Evolutionary conservation across 2,329 filamentous ascomycete species (phyloP), one percentile per base, ranked within the genome.

Genomic region (Celoporthe dispersa): DNA sequence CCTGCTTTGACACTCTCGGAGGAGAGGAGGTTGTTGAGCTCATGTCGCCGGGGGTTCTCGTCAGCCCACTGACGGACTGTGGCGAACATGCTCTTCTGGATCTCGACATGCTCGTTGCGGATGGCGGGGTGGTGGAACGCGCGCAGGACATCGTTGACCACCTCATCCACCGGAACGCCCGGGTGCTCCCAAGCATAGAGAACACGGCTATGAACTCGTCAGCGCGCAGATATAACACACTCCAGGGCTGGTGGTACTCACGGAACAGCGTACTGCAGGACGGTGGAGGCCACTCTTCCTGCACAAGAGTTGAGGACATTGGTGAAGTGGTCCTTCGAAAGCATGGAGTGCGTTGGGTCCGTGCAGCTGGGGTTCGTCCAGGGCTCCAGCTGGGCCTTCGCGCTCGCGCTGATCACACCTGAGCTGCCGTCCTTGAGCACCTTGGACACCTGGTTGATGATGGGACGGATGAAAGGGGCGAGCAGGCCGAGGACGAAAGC

Each of bases 131-230:
- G 96, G 79, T 99, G 96, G 83, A 98, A 97, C 14, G 93, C 90
- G 33, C 88, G 88, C 62, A 94, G 83, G 55, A 97, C 89, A 74
- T 98, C 95, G 73, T 93, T 85, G 72, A 94, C 85, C 0, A 98
- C 91, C 79, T 97, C 92, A 51, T 97, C 88, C 4, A 96, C 91
- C 0, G 93, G 89, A 0, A 97, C 90, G 59, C 91, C 89, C 2
- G 92, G 88, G 78, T 98, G 92, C 73, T 98, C 93, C 94, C 94
- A 98, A 3, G 94, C 95, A 77, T 95, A 97, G 28, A 99, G 85
- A 63, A 98, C 83, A 44, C 95, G 92, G 1, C 87, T 89, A 72
- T 28, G 22, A 41, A n/a, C 57, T 51, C 25, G 68, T 80, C 67
- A 81, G 76, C 35, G 22, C 59, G 44, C 3, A 64, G 64, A 66